phyloP scores from a whole-genome alignment of 495 filamentous ascomycete genomes.

The Xylaria curta region DNA sequence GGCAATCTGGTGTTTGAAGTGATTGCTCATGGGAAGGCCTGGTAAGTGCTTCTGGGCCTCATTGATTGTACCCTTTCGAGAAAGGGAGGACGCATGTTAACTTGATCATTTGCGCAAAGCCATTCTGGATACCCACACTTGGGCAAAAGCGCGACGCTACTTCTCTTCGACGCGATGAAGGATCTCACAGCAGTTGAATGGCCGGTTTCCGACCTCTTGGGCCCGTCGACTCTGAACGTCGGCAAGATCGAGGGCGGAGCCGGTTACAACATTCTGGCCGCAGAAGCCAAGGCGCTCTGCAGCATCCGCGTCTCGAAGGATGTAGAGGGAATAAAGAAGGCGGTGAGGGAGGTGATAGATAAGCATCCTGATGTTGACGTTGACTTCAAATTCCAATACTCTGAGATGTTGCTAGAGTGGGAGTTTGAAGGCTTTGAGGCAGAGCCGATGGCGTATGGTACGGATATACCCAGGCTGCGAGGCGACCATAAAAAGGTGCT shows the following conservation, averaged over 20 bases:
- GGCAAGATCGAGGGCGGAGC: slow-evolving; percentile 71
- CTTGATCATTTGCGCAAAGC: slow-evolving; percentile 28
- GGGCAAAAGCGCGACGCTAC: slow-evolving; percentile 69
- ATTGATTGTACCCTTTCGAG: neutral
- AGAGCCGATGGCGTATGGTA: slow-evolving; percentile 75
- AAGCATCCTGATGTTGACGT: slow-evolving; percentile 59
- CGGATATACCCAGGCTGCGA: slow-evolving; percentile 71
- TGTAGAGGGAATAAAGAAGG: slow-evolving; percentile 55
- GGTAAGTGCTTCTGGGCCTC: slow-evolving; percentile 19
- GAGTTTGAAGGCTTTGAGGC: slow-evolving; percentile 71
- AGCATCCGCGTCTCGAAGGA: slow-evolving; percentile 69
- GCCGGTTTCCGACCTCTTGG: slow-evolving; percentile 68
- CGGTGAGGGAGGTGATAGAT: slow-evolving; percentile 58
- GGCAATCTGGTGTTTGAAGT: slow-evolving; percentile 68
- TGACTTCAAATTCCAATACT: slow-evolving; percentile 59
- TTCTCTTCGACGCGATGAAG: slow-evolving; percentile 64
- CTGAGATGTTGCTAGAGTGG: slow-evolving; percentile 68
- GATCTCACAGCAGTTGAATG: slow-evolving; percentile 63
- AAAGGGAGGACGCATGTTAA: neutral
- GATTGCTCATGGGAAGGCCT: slow-evolving; percentile 66
- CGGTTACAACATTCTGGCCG: slow-evolving; percentile 73
- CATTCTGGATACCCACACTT: slow-evolving; percentile 80
- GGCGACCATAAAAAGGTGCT: slow-evolving; percentile 71
- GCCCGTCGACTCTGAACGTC: slow-evolving; percentile 74
- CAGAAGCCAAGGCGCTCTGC: slow-evolving; percentile 62